phyloP scores from a whole-genome alignment of 805 yeast genomes.

The Cyberlindnera maritima region DNA sequence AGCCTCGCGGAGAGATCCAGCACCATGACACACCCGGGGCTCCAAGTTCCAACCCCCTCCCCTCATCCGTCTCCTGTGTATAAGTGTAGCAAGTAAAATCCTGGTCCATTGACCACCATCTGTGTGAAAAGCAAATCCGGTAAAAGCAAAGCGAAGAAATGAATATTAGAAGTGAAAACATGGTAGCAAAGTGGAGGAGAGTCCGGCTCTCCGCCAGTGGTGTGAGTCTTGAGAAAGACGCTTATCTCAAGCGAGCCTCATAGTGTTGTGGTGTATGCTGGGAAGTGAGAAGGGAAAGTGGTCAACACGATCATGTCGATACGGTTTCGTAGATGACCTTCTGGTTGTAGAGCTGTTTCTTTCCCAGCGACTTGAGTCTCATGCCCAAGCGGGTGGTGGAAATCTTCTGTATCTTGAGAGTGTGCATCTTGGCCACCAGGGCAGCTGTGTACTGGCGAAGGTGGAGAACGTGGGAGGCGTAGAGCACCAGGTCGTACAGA shows the following conservation, averaged over 20 bases:
- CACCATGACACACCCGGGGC: too few relatives aligned
- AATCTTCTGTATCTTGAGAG: conserved; percentile 12
- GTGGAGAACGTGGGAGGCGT: conserved; percentile 16
- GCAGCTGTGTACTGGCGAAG: conserved; percentile 1
- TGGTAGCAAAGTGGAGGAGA: background rate
- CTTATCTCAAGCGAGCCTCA: too few relatives aligned
- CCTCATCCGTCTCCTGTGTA: background rate
- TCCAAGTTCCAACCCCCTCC: background rate
- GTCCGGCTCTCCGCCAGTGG: background rate
- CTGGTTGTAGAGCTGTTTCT: conserved; percentile 12
- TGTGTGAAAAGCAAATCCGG: background rate
- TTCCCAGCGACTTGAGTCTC: conserved; percentile 7
- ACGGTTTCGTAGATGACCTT: conserved; percentile 20
- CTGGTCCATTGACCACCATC: background rate
- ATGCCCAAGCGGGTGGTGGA: conserved; percentile 9
- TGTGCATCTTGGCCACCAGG: conserved; percentile 5
- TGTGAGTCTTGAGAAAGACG: background rate
- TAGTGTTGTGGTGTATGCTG: too few relatives aligned
- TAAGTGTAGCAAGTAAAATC: background rate
- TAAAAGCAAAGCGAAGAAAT: background rate
- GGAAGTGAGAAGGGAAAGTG: too few relatives aligned
- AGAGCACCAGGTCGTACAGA: conserved; percentile 19
- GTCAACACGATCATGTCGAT: background rate
- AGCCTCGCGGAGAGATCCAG: background rate
- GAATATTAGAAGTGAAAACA: background rate